phyloP scores from a whole-genome alignment of 2,329 filamentous ascomycete species.

The Pestalotiopsis sp. region DNA sequence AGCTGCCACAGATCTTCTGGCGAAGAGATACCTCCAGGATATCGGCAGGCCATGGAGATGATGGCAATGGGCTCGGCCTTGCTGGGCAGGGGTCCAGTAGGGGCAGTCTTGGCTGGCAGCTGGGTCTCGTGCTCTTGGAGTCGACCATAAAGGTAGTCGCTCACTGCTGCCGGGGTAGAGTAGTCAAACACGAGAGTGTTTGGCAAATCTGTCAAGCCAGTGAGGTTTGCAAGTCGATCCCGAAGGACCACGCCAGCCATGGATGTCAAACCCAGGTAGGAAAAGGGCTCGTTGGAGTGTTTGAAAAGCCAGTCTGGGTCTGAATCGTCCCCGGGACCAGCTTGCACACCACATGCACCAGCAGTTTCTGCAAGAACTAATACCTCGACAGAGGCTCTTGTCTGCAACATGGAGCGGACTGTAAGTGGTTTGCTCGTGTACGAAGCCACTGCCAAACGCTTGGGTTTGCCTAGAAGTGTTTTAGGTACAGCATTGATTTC shows the following conservation, averaged over 20 bases:
- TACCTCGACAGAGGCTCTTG: slow-evolving; percentile 1
- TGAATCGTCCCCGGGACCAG: neutral
- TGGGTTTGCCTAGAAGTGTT: slow-evolving; percentile 3
- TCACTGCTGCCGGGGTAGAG: slow-evolving; percentile 2
- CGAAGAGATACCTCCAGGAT: slow-evolving; percentile 7
- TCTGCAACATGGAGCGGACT: slow-evolving; percentile 1
- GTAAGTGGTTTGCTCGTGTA: slow-evolving; percentile 3
- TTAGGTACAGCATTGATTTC: slow-evolving; percentile 6
- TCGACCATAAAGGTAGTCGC: neutral
- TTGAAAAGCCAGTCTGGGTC: slow-evolving; percentile 4
- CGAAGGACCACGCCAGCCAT: slow-evolving; percentile 9
- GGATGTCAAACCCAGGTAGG: neutral
- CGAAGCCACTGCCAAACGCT: slow-evolving; percentile 1
- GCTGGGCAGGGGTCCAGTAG: neutral
- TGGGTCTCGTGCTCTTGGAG: neutral
- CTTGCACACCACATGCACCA: slow-evolving; percentile 7
- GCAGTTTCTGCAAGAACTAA: slow-evolving; percentile 7
- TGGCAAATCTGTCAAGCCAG: slow-evolving; percentile 3
- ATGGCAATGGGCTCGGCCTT: slow-evolving; percentile 3
- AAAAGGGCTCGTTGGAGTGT: neutral
- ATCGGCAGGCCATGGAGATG: slow-evolving; percentile 6
- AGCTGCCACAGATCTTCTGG: slow-evolving; percentile 7
- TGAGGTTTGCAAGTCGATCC: slow-evolving; percentile 8
- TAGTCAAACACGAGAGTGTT: slow-evolving; percentile 9
- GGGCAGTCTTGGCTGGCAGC: neutral